Evolutionary conservation across 2,329 filamentous ascomycete genomes (phyloP).

Genomic region (Leptographium lundbergii): DNA sequence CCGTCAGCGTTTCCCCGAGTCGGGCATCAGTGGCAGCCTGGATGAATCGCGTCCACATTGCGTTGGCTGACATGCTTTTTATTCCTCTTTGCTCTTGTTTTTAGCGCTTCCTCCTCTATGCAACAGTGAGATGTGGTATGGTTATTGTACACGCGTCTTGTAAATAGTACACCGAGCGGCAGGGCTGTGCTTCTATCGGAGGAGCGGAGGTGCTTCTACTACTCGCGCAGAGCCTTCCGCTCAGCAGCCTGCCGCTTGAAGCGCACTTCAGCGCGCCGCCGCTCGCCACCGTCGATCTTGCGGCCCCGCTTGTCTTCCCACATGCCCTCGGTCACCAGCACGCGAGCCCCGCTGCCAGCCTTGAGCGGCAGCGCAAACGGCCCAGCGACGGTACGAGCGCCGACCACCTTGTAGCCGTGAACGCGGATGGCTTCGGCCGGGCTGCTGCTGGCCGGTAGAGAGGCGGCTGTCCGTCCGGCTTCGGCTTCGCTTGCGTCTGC

Average conservation of each 20-base stretch:
- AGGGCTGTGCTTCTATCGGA: not conserved
- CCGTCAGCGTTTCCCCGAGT: not conserved
- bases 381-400: slow-evolving; percentile 58
- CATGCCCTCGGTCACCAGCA: slow-evolving; percentile 71
- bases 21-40: not conserved
- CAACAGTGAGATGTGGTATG: not conserved
- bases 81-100: not conserved
- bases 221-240: slow-evolving; percentile 51
- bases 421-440: slow-evolving; percentile 30
- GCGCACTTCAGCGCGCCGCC: slow-evolving; percentile 71
- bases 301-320: slow-evolving; percentile 81
- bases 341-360: slow-evolving; percentile 47
- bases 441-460: not conserved
- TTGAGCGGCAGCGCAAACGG: slow-evolving; percentile 60
- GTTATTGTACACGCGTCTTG: not conserved
- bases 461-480: not conserved
- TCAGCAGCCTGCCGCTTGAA: slow-evolving; percentile 75
- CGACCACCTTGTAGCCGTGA: slow-evolving; percentile 53
- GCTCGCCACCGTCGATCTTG: slow-evolving; percentile 95
- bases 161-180: not conserved
- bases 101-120: not conserved
- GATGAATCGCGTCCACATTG: not conserved
- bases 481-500: not conserved
- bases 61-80: not conserved
- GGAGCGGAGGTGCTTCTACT: slow-evolving; percentile 1